Base-by-base conservation (phyloP, 78 protist genomes). In the Dictyostelium intermedium region DNA sequence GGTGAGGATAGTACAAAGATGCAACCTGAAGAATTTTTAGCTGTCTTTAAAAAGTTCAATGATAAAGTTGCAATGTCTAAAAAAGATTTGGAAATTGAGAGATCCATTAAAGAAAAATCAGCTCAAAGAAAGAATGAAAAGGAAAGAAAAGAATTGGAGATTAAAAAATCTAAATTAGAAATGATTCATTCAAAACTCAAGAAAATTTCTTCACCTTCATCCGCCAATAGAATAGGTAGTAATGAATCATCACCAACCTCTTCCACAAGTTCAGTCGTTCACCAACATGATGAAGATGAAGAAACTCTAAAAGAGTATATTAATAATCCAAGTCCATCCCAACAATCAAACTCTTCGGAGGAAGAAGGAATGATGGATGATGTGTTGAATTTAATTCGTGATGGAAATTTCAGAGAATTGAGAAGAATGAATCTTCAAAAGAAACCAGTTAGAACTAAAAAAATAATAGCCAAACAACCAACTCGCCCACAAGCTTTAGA, bases 321-420 rank as follows among this genome's bases (percentile, higher is more conserved):
- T 2, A 70, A 27, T 35, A 25, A 43, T 11, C 8, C n/a, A 13
- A 60, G 85, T 61, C 83, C 92, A 37, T 23, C 37, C 4, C 41
- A 41, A 20, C 30, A 47, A 18, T n/a, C 34, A 30, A 10, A 30
- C 3, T 35, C 72, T 16, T 73, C 83, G 3, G 94, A 89, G 6
- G 87, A 80, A 11, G 94, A 89, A 69, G 94, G 94, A 30, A 80
- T 89, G 86, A 89, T 89, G 94, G 94, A 89, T 43, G 87, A 89
- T 70, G 74, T 89, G 14, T 47, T 89, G n/a, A 81, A 81, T 35
- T 76, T 89, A 10, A 89, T 89, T 60, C 69, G 94, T 80, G 94
- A 89, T 80, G 94, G 94, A 34, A 85, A 89, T 66, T 89, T 89
- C 47, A 80, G 94, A 66, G 82, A 85, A 32, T 63, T 89, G 1